A percentile compares a stretch with the other conserved stretches of the same genome.
Evolutionary conservation across 371 early-diverging fungal species (phyloP).

Genomic region (Actinomortierella wolfii): DNA sequence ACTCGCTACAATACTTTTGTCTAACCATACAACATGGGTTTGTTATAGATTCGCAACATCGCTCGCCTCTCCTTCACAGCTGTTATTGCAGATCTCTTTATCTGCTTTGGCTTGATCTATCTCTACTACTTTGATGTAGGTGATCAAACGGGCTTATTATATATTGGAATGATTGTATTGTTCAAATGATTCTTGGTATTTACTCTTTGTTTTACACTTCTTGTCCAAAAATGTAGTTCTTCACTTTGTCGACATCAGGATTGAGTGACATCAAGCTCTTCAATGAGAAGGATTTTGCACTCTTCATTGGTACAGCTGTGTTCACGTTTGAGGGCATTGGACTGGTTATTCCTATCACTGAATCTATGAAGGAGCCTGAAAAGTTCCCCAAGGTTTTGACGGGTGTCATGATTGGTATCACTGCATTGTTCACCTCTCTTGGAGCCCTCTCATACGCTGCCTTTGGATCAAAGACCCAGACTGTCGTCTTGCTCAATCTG

Average conservation of each 20-base stretch:
- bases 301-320: slow-evolving; percentile 89
- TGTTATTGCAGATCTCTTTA: slow-evolving; percentile 85
- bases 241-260: slow-evolving; percentile 58
- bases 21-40: neutral
- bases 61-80: slow-evolving; percentile 80
- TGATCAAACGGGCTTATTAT: too few species aligned
- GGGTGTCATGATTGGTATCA: slow-evolving; percentile 69
- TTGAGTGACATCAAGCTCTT: slow-evolving; percentile 63
- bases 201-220: too few species aligned
- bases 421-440: slow-evolving; percentile 70
- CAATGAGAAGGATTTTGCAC: slow-evolving; percentile 71
- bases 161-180: too few species aligned
- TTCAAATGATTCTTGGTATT: too few species aligned
- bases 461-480: slow-evolving; percentile 79
- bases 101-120: slow-evolving; percentile 79
- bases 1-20: neutral
- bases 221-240: slow-evolving; percentile 28
- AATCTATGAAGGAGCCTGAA: slow-evolving; percentile 82
- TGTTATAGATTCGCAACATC: slow-evolving; percentile 70
- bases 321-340: slow-evolving; percentile 93
- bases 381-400: slow-evolving; percentile 74
- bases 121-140: slow-evolving; percentile 75
- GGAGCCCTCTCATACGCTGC: slow-evolving; percentile 82
- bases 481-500: slow-evolving; percentile 80
- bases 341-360: slow-evolving; percentile 73